Evolutionary conservation across 805 yeast genomes (phyloP).

Genomic region (Clavispora fructus): DNA sequence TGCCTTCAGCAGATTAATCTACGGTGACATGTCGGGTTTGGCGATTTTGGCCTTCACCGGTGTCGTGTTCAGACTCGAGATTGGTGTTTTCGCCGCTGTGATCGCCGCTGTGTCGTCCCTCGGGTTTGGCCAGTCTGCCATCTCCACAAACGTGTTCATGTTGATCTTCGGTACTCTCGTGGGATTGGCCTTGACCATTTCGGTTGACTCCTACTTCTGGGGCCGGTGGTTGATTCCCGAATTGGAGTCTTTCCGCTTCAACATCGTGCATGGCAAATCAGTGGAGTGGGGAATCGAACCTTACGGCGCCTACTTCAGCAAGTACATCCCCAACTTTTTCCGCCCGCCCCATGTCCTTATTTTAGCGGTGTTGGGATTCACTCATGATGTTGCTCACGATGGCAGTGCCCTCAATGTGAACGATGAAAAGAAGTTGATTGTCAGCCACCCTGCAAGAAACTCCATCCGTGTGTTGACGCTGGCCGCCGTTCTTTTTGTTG

Average conservation of each 20-base stretch:
- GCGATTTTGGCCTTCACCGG: constrained; percentile 57
- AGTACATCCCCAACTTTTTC: constrained; percentile 36
- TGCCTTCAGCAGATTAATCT: constrained; percentile 48
- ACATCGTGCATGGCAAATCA: constrained; percentile 71
- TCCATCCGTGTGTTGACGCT: constrained; percentile 43
- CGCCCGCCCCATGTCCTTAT: constrained; percentile 43
- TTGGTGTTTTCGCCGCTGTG: constrained; percentile 48
- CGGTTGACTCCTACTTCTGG: constrained; percentile 80
- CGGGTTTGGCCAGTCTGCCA: constrained; percentile 41
- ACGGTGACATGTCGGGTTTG: constrained; percentile 46
- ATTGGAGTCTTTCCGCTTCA: constrained; percentile 63
- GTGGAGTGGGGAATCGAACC: constrained; percentile 86
- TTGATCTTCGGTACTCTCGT: constrained; percentile 45
- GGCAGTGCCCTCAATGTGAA: constrained; percentile 14
- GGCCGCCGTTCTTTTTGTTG: constrained; percentile 52
- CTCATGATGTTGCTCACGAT: constrained; percentile 42
- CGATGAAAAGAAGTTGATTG: constrained; percentile 17
- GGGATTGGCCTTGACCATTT: constrained; percentile 46
- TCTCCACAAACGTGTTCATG: constrained; percentile 32
- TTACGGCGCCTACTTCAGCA: constrained; percentile 56
- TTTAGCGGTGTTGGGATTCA: constrained; percentile 28
- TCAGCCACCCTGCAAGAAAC: constrained; percentile 25
- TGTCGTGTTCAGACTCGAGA: constrained; percentile 67
- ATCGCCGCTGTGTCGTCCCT: constrained; percentile 44
- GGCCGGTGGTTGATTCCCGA: constrained; percentile 60